Conservation (phyloP, 805 yeast genomes). For the Myxozyma udenii region DNA sequence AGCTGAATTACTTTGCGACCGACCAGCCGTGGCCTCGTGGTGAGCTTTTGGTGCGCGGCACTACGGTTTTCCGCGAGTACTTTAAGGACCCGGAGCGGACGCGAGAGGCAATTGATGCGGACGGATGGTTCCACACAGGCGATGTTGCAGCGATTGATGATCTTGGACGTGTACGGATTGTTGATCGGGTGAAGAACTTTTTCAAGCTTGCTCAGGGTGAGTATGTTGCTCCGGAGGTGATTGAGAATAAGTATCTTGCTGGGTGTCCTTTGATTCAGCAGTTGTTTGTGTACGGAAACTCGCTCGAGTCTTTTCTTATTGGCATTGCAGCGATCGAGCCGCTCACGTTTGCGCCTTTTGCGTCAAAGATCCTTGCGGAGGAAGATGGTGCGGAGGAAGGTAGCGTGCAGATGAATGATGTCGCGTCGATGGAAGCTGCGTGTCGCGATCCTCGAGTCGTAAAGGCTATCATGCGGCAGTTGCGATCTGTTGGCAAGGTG, state of each 20-base stretch:
- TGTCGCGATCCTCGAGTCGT: slow-evolving; percentile 42
- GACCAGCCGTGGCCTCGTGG: slow-evolving; percentile 51
- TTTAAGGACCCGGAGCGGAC: slow-evolving; percentile 59
- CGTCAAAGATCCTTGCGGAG: slow-evolving; percentile 30
- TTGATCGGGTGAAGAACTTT: slow-evolving; percentile 76
- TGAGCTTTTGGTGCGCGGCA: slow-evolving; percentile 62
- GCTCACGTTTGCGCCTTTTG: slow-evolving; percentile 41
- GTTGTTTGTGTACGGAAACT: slow-evolving; percentile 62
- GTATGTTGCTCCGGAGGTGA: slow-evolving; percentile 75
- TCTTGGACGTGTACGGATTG: slow-evolving; percentile 55
- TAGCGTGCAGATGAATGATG: slow-evolving; percentile 30
- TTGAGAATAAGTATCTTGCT: slow-evolving; percentile 61
- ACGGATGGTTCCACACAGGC: slow-evolving; percentile 41
- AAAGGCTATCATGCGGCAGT: slow-evolving; percentile 38
- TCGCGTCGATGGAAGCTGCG: slow-evolving; percentile 35
- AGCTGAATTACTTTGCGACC: slow-evolving; percentile 50
- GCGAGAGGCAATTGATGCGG: slow-evolving; percentile 47
- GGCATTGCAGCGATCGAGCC: slow-evolving; percentile 63
- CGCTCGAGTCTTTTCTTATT: slow-evolving; percentile 54
- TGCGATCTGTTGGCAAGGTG: slow-evolving; percentile 42
- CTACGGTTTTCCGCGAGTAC: slow-evolving; percentile 57
- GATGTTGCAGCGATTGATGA: slow-evolving; percentile 57
- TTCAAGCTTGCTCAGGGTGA: slow-evolving; percentile 47
- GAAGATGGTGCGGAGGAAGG: slow-evolving; percentile 29
- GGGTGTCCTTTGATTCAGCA: slow-evolving; percentile 53